Conservation (phyloP, 805 yeast genomes). For the Metschnikowia cerradonensis region DNA sequence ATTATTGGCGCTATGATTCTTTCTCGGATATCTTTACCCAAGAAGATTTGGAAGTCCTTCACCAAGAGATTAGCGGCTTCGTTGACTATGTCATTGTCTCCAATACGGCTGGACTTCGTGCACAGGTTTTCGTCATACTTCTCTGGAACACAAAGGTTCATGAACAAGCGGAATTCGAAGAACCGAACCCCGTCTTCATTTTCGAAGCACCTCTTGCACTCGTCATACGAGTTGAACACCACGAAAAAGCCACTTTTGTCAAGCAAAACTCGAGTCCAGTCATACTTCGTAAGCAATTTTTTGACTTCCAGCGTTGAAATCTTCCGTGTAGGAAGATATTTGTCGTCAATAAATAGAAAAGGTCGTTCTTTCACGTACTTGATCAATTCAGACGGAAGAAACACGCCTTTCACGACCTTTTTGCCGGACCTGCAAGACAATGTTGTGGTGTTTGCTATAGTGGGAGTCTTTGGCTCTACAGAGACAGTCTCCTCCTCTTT, state of each 20-base stretch:
- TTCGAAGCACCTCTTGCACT: conserved; percentile 57
- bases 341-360: conserved; percentile 50
- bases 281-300: conserved; percentile 52
- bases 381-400: conserved; percentile 47
- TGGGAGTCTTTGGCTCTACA: not conserved
- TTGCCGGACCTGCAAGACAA: conserved; percentile 29
- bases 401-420: conserved; percentile 30
- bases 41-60: conserved; percentile 58
- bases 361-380: conserved; percentile 55
- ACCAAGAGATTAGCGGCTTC: conserved; percentile 58
- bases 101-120: conserved; percentile 11
- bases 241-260: conserved; percentile 67
- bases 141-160: conserved; percentile 57
- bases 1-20: conserved; percentile 68
- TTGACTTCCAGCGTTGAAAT: conserved; percentile 57
- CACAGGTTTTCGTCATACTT: conserved; percentile 24
- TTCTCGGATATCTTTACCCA: conserved; percentile 70
- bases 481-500: not conserved
- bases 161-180: conserved; percentile 45
- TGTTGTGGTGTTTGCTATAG: conserved; percentile 33
- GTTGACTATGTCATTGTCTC: conserved; percentile 38
- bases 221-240: conserved; percentile 57
- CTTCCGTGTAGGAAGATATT: conserved; percentile 44
- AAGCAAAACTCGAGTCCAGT: conserved; percentile 61
- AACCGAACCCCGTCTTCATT: conserved; percentile 57